Conservation (phyloP, 2,329 filamentous ascomycete species). For the Beauveria brongniartii region DNA sequence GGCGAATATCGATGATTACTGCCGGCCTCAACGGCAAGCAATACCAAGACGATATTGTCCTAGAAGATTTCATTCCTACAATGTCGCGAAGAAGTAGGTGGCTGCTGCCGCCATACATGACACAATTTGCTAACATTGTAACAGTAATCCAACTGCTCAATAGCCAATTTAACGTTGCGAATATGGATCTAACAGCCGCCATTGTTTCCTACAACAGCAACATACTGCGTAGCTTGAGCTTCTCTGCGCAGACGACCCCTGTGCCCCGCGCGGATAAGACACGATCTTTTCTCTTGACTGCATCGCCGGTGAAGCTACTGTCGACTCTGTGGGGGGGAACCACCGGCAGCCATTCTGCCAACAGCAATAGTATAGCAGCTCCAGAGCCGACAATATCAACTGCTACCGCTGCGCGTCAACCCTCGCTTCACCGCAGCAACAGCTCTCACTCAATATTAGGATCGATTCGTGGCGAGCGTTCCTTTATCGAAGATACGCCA, state of each 20-base stretch:
- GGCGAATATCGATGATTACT: constrained; percentile 41
- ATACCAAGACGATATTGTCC: constrained; percentile 65
- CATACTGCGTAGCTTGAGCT: constrained; percentile 60
- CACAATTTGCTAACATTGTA: constrained; percentile 24
- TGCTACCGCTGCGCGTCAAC: constrained; percentile 32
- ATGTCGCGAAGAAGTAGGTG: constrained; percentile 63
- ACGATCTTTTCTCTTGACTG: constrained; percentile 58
- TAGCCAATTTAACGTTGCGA: constrained; percentile 59
- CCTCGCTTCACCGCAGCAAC: constrained; percentile 34
- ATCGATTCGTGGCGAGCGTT: constrained; percentile 37
- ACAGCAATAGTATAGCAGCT: constrained; percentile 35
- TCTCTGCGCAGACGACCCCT: constrained; percentile 33
- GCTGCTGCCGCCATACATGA: not conserved
- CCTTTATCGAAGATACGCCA: constrained; percentile 36
- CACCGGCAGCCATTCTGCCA: constrained; percentile 46
- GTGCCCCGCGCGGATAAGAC: constrained; percentile 53
- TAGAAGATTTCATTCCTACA: constrained; percentile 65
- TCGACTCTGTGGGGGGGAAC: constrained; percentile 69
- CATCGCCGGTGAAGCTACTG: constrained; percentile 86
- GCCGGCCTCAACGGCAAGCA: constrained; percentile 60
- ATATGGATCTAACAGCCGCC: constrained; percentile 54
- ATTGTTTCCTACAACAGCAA: constrained; percentile 73
- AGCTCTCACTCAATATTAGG: constrained; percentile 48
- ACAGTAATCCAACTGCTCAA: constrained; percentile 66
- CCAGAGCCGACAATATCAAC: constrained; percentile 14